Evolutionary conservation across 768 basidiomycete species (phyloP), one percentile per base, ranked within the genome.

Genomic region (Boletus speciosus): DNA sequence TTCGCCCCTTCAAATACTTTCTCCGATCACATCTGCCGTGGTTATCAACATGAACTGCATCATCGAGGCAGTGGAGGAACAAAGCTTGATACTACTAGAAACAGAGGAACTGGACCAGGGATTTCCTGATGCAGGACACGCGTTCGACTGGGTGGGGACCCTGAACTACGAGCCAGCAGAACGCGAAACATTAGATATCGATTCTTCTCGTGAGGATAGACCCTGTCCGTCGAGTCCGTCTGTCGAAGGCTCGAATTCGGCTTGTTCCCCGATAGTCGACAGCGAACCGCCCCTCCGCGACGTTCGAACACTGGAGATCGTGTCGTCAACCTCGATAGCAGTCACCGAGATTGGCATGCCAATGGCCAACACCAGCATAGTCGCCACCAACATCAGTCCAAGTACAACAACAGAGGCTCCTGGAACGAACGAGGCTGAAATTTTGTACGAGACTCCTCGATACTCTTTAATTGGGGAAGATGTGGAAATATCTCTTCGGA

Each of bases 1-100:
- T 9, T 63, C 58, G 6, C 61, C 61, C 4, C 27, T 40, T 49
- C 50, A 54, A 43, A 29, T 52, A 23, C 15, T 36, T 37, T 54
- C 35, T 4, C 50, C 54, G 2, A 21, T 10, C 19, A 15, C 12
- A n/a, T 52, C 61, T 49, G 38, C 15, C 21, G 54, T 57, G 31
- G 40, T 36, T 11, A 51, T 57, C 32, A 51, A 54, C 31, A 23
- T 23, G 23, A 43, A 11, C 34, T 10, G 5, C 21, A 2, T n/a
- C 15, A 34, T 47, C 14, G 11, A 31, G 12, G 41, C 15, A 6
- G 31, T 41, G 5, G 27, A 27, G 25, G 34, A 37, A 31, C 42
- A 40, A 39, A 0, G 21, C 6, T 16, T 31, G 32, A 19, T 7
- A 16, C 21, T 47, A 34, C 5, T 25, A 4, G 32, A 21, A 19